Base-by-base conservation (phyloP, 192 early-diverging fungal genomes). In the Coemansia sp. region DNA sequence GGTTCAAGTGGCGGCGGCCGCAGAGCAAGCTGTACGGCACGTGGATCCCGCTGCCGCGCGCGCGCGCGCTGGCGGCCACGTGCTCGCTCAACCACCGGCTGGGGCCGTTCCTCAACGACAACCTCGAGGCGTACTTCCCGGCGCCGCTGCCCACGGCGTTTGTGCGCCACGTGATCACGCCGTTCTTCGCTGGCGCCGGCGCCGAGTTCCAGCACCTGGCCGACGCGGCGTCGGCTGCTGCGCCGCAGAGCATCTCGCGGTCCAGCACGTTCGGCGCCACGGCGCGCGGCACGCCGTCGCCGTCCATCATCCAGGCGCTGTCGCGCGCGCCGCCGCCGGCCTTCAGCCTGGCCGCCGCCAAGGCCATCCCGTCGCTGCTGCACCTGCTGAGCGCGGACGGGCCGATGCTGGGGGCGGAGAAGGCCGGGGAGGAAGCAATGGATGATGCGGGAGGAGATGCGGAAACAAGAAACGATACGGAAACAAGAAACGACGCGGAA, bases 11-110 rank as follows among this genome's bases (percentile, higher is more conserved):
- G 60, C 84, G 86, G 10, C 82, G 86, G 53, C 80, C 81, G 34
- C 78, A 82, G 19, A 85, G 83, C 25, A 75, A 80, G 54, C 71
- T 94, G 22, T 85, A 83, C 43, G 94, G 94, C 23, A 94, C 92
- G 5, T 97, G 94, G 94, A 91, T 97, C 43, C 94, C 94, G 8
- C 80, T 97, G 19, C 72, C 80, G 2, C 84, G 94, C 5, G 94
- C 91, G 6, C 82, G 88, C 21, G 89, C 88, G 5, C 77, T 97
- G 39, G 88, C 92, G 0, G 77, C 88, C 2, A 92, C 86, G 0
- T 88, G 89, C 57, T 89, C 88, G 22, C 64, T 96, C 7, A 84
- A 92, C 39, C 78, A 86, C 48, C 79, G 83, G 33, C 60, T 92
- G 5, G 86, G 82, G 0, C 81, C 80, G 13, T 93, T 95, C 48